Conservation (phyloP, 768 basidiomycete species). For the Fomitopsis serialis region DNA sequence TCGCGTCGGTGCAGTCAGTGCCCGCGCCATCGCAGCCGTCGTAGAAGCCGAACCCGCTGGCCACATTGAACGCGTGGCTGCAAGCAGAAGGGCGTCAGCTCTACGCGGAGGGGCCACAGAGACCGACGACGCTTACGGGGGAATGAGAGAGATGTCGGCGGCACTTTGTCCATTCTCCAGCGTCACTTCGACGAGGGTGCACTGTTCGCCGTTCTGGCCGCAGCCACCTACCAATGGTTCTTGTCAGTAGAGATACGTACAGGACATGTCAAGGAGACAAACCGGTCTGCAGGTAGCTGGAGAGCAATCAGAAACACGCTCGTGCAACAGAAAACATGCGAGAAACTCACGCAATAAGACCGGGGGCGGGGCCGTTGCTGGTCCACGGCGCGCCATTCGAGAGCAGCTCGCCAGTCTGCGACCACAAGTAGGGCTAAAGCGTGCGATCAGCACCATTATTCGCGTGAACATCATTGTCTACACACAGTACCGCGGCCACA, state of each 20-base stretch:
- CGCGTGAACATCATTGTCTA: not conserved
- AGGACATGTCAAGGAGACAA: no score
- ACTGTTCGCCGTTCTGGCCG: conserved; percentile 35
- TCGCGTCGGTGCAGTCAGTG: conserved; percentile 23
- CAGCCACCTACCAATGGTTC: conserved; percentile 28
- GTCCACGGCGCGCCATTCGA: conserved; percentile 29
- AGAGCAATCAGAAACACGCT: not conserved
- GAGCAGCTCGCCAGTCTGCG: conserved; percentile 23
- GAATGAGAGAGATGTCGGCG: conserved; percentile 39
- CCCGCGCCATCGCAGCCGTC: conserved; percentile 37
- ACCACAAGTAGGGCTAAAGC: not conserved
- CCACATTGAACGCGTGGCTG: conserved; percentile 31
- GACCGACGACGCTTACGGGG: conserved; percentile 24
- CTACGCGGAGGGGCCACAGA: not conserved
- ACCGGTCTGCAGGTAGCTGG: conserved; percentile 39
- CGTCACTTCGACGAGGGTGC: conserved; percentile 36
- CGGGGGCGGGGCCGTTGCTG: conserved; percentile 20
- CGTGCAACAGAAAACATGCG: no score
- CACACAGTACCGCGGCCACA: conserved; percentile 1
- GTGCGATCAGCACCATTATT: conserved; percentile 12
- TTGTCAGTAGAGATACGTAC: not conserved
- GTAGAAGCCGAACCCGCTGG: conserved; percentile 31
- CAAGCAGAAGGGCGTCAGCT: not conserved
- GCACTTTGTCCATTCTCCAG: conserved; percentile 38
- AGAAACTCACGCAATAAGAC: conserved; percentile 33